Evolutionary conservation across 495 filamentous ascomycete species (phyloP), one percentile per base, ranked within the genome.

Genomic region (Penicillium crystallinum): DNA sequence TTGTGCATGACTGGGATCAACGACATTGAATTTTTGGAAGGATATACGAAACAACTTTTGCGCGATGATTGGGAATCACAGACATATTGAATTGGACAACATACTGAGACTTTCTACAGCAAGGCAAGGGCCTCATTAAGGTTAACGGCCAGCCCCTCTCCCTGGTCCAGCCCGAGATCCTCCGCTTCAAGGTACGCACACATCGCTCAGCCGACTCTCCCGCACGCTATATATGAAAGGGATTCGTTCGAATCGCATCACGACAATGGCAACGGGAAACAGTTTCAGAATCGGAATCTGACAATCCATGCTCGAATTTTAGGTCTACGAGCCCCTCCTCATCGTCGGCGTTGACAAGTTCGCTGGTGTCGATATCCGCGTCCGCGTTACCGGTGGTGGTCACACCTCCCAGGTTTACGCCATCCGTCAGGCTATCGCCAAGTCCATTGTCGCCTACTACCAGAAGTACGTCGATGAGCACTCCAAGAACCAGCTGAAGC

Each of bases 391-490:
- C 61, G 93, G 93, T 74, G 93, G 93, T 85, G 93, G 93, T 79
- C 95, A 97, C 82, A 88, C 89, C 55, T 97, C 93, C 19, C 93
- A 97, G 76, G 83, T 98, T 77, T 98, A 97, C 79, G 93, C 93
- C 64, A 90, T 96, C 79, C 91, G 93, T 64, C 93, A 98, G 82
- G 92, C 95, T 59, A 97, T 98, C 75, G 84, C 91, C 77, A 98
- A 98, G 82, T 89, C 87, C 66, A 89, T 95, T 61, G 89, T 98
- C 67, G 91, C 93, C 74, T 98, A 97, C 87, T 97, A 96, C 87
- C 93, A 97, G 84, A 98, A 98, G 81, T 98, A 85, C 79, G 89
- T 98, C 74, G 93, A 98, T 70, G 93, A 98, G 86, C 90, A 97
- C 85, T 86, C 87, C 79, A 98, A 98, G 89, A 98, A 97, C 85